Base-by-base conservation (phyloP, 306 rosid species). In the Sesbania bispinosa region DNA sequence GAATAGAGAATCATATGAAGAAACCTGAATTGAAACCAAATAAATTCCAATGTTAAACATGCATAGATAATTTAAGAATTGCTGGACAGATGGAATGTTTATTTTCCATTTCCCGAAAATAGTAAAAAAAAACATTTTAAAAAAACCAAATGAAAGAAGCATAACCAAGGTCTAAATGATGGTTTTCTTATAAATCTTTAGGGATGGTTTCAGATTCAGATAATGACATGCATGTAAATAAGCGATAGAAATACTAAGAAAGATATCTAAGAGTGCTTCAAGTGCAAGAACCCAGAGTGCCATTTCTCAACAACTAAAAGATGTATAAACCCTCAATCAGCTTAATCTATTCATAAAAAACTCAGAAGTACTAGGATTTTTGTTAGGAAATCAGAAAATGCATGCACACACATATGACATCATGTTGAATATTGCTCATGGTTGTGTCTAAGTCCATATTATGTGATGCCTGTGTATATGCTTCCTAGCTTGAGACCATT, bases 1-100 rank as follows among this genome's bases (percentile, higher is more conserved):
- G 85, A 80, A 74, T 95, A 89, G 54, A 95, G 96, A 77, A 89
- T 80, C 70, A 91, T 27, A 64, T 95, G 99, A 69, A 95, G 97
- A 88, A 73, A 92, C 96, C 99, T 95, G 86, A 54, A 76, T 77
- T n/a, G 73, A 77, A 69, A 70, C 69, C 76, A 78, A 43, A 83
- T 66, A 65, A 41, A 21, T 19, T 41, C 14, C 55, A 81, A 23
- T 3, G 58, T 81, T 50, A 74, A 58, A 55, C 65, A n/a, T 3
- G 20, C 64, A 62, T 38, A 38, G 16, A 27, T 10, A 14, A 52
- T 16, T 66, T 14, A 42, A 64, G 35, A 15, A n/a, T 18, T 57
- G 54, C 62, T 11, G 51, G 20, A 13, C 20, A 66, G 23, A 45
- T 51, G 11, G n/a, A 79, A 63, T 15, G 63, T 21, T 61, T n/a